phyloP scores from a whole-genome alignment of 305 asterid genomes.

The Rubia balearica region DNA sequence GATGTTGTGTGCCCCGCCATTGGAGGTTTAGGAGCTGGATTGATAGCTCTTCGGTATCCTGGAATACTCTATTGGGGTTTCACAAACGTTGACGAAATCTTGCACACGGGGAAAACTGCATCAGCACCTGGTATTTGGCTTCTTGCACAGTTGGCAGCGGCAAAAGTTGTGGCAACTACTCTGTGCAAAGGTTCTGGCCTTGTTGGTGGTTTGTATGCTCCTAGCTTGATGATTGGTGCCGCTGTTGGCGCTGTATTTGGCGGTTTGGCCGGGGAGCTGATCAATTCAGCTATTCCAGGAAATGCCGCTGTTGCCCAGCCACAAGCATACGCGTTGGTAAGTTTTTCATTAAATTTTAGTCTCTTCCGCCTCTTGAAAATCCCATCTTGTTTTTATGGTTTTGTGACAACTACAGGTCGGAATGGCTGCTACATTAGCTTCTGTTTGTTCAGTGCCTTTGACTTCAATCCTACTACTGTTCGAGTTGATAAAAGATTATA shows the following conservation, averaged over 20 bases:
- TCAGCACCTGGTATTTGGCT: constrained; percentile 99
- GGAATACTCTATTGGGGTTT: constrained; percentile 97
- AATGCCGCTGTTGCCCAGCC: constrained; percentile 94
- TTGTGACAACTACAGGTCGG: constrained; percentile 62
- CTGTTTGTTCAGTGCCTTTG: constrained; percentile 94
- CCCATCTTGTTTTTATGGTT: constrained; percentile 11
- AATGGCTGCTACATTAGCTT: constrained; percentile 98
- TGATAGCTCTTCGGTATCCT: constrained; percentile 91
- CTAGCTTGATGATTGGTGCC: constrained; percentile 98
- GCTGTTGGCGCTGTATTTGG: constrained; percentile 98
- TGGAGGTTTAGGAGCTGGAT: constrained; percentile 97
- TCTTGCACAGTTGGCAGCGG: constrained; percentile 79
- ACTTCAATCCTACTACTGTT: constrained; percentile 90
- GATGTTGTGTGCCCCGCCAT: constrained; percentile 94
- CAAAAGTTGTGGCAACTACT: constrained; percentile 91
- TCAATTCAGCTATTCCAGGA: constrained; percentile 93
- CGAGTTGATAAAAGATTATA: constrained; percentile 89
- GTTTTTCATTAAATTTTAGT: constrained; percentile 15
- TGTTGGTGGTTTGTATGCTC: constrained; percentile 95
- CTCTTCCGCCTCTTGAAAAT: constrained; percentile 15
- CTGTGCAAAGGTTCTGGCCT: constrained; percentile 93
- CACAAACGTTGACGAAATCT: constrained; percentile 90
- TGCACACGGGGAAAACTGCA: constrained; percentile 93
- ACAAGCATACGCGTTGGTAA: constrained; percentile 96
- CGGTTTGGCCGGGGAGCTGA: constrained; percentile 83